phyloP scores from a whole-genome alignment of 1,139 yeast genomes.

The Candida frijolesensis region DNA sequence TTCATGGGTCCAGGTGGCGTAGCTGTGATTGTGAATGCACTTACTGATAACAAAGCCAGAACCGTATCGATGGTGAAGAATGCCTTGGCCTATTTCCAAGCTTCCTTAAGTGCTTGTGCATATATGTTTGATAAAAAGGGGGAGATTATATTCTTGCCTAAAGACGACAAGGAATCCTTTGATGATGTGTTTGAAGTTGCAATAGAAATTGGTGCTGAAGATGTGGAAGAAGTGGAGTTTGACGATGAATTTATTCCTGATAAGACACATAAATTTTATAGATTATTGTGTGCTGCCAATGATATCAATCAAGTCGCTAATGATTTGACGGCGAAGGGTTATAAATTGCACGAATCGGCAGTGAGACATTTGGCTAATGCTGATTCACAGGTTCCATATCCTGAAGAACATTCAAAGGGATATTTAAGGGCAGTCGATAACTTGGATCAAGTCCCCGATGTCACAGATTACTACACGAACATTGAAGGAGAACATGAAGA shows the following conservation, averaged over 20 bases:
- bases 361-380: conserved; percentile 66
- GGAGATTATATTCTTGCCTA: conserved; percentile 54
- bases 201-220: conserved; percentile 84
- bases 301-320: conserved; percentile 66
- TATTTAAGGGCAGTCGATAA: conserved; percentile 60
- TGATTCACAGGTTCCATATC: conserved; percentile 59
- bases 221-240: conserved; percentile 57
- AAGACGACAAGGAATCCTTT: conserved; percentile 40
- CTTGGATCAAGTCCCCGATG: conserved; percentile 78
- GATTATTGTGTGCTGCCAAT: conserved; percentile 58
- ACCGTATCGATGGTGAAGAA: conserved; percentile 77
- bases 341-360: conserved; percentile 68
- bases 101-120: conserved; percentile 74
- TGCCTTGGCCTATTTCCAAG: conserved; percentile 70
- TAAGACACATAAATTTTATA: conserved; percentile 39
- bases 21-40: conserved; percentile 79
- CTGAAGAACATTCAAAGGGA: conserved; percentile 51
- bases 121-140: conserved; percentile 82
- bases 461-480: conserved; percentile 73
- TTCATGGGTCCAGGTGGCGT: conserved; percentile 94
- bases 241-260: conserved; percentile 34
- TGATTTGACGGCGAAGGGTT: conserved; percentile 53
- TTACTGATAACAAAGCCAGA: conserved; percentile 86
- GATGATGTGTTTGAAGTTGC: conserved; percentile 74
- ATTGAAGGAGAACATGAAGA: conserved; percentile 26